These are phyloP conservation scores for Ceratocystis huliohia DNA, from an alignment of 2,329 filamentous ascomycete genomes.

Conservation along the genomic window DNA sequence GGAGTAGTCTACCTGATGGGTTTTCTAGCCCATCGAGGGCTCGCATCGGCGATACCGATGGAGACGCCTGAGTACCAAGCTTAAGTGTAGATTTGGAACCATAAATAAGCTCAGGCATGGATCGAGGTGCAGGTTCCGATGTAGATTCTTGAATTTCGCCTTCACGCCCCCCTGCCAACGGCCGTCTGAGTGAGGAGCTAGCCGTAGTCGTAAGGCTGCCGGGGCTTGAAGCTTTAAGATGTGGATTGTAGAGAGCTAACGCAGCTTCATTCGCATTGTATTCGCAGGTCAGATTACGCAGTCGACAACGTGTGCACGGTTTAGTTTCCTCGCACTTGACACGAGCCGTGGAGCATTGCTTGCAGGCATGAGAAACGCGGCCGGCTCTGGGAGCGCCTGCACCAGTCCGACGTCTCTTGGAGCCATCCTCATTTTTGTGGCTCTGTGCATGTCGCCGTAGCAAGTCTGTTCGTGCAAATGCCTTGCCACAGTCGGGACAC, in stretches of 20 bases:
- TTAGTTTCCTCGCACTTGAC: slow-evolving; percentile 45
- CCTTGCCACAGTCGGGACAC: slow-evolving; percentile 40
- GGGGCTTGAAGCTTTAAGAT: slow-evolving; percentile 21
- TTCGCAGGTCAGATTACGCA: slow-evolving; percentile 36
- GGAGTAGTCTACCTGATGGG: not conserved
- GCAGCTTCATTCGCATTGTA: slow-evolving; percentile 28
- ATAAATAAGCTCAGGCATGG: not conserved
- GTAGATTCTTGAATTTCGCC: not conserved
- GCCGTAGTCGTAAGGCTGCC: not conserved
- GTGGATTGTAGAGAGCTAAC: slow-evolving; percentile 20
- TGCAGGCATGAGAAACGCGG: slow-evolving; percentile 42
- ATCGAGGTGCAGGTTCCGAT: not conserved
- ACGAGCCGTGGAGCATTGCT: slow-evolving; percentile 38
- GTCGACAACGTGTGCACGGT: slow-evolving; percentile 40
- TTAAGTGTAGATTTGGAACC: not conserved
- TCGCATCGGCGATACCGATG: not conserved
- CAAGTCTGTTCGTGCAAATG: slow-evolving; percentile 42
- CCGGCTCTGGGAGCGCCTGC: slow-evolving; percentile 34
- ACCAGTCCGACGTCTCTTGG: slow-evolving; percentile 37
- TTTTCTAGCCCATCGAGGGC: not conserved
- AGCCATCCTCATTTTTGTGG: slow-evolving; percentile 36
- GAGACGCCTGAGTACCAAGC: not conserved
- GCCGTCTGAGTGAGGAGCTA: not conserved
- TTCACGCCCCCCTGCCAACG: not conserved
- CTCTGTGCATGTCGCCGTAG: slow-evolving; percentile 41